These are phyloP conservation scores for Sanghuangporus weigelae DNA, from an alignment of 1,284 basidiomycete species.

Conservation along the genomic window DNA sequence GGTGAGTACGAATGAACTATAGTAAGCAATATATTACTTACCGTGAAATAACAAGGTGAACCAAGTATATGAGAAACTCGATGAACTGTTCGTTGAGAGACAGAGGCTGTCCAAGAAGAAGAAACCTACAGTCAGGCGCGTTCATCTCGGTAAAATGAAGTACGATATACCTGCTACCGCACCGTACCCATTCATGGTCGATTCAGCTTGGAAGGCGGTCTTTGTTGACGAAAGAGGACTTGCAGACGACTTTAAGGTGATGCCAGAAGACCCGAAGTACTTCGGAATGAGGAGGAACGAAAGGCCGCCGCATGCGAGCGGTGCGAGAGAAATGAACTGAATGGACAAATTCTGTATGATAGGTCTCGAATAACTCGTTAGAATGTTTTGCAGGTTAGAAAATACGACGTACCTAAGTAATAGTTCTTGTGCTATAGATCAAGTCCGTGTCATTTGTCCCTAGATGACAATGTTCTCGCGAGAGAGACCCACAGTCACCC, in stretches of 20 bases:
- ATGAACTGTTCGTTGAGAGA: not conserved
- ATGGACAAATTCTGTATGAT: not conserved
- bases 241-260: not conserved
- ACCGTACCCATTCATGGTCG: conserved; percentile 8
- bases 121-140: not conserved
- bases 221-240: not conserved
- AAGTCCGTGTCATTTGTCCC: no score
- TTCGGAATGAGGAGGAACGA: not conserved
- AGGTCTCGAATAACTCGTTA: not conserved
- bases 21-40: not conserved
- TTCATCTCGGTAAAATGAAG: not conserved
- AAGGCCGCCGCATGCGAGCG: no score
- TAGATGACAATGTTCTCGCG: not conserved
- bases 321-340: no score
- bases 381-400: no score
- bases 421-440: no score
- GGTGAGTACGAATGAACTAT: not conserved
- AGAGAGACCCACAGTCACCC: conserved; percentile 6
- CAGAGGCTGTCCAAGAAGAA: not conserved
- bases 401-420: no score
- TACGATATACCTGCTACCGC: not conserved
- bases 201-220: not conserved
- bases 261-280: not conserved
- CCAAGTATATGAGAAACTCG: conserved; percentile 1
- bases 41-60: not conserved